phyloP scores from a whole-genome alignment of 2,329 filamentous ascomycete genomes.

The Cordyceps militaris region DNA sequence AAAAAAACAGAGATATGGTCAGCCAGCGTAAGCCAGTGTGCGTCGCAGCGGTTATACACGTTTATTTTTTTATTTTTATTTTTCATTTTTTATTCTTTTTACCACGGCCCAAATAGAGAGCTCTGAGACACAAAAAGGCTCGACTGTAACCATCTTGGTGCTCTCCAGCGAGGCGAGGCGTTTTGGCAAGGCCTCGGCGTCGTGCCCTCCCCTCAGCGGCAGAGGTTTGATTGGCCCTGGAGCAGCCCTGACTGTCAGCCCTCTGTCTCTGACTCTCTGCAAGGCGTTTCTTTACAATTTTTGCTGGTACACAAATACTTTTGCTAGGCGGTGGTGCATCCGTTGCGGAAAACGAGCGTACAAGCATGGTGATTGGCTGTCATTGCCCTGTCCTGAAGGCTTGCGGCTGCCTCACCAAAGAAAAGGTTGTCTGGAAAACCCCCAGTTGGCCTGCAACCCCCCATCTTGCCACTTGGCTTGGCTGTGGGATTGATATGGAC shows the following conservation, averaged over 20 bases:
- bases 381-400: not conserved
- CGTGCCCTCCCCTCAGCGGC: not conserved
- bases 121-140: not conserved
- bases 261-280: too few relatives aligned
- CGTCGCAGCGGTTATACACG: too few relatives aligned
- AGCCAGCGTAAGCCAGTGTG: too few relatives aligned
- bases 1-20: too few relatives aligned
- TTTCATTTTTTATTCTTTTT: too few relatives aligned
- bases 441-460: not conserved
- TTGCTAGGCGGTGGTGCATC: not conserved
- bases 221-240: conserved; percentile 1
- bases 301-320: too few relatives aligned
- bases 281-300: too few relatives aligned
- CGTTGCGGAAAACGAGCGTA: not conserved
- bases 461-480: not conserved
- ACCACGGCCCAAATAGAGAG: not conserved
- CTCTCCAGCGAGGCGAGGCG: not conserved
- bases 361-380: conserved; percentile 4
- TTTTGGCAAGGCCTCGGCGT: not conserved
- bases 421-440: not conserved
- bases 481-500: not conserved
- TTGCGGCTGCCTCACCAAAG: not conserved
- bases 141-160: not conserved
- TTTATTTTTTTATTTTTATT: too few relatives aligned
- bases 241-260: not conserved